Conservation (phyloP, 176 grass and related monocot species). For the Tillandsia fasciculata region DNA sequence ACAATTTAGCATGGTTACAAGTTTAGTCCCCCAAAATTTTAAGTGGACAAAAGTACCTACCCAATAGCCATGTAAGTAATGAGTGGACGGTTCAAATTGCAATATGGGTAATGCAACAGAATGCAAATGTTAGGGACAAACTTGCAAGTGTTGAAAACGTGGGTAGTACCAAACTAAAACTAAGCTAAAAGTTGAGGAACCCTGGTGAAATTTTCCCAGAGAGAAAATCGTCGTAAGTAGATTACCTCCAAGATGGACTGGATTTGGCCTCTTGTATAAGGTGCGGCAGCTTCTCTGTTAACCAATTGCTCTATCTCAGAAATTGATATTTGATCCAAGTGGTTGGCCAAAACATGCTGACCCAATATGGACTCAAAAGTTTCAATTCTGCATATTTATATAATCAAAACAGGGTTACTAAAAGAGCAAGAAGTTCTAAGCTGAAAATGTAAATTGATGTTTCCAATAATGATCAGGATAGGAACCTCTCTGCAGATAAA, state of each 20-base stretch:
- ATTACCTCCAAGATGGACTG: conserved; percentile 73
- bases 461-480: conserved; percentile 10
- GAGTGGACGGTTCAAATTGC: no score
- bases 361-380: conserved; percentile 59
- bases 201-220: background rate
- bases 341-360: conserved; percentile 76
- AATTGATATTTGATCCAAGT: conserved; percentile 65
- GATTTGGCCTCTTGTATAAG: conserved; percentile 71
- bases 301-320: conserved; percentile 62
- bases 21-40: no score
- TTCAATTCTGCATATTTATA: conserved; percentile 44
- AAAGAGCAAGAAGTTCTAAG: conserved; percentile 17
- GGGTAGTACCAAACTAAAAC: no score
- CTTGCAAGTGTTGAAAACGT: background rate
- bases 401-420: conserved; percentile 9
- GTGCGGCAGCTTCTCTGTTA: conserved; percentile 42
- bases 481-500: conserved; percentile 57
- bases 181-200: no score
- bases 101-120: background rate
- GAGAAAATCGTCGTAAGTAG: background rate
- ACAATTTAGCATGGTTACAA: no score
- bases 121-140: background rate
- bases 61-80: no score
- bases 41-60: no score
- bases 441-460: background rate